Percentiles rank a stretch among this genome's conserved stretches.
Evolutionary conservation across 768 basidiomycete genomes (phyloP).

Genomic region (Russula brevipes): DNA sequence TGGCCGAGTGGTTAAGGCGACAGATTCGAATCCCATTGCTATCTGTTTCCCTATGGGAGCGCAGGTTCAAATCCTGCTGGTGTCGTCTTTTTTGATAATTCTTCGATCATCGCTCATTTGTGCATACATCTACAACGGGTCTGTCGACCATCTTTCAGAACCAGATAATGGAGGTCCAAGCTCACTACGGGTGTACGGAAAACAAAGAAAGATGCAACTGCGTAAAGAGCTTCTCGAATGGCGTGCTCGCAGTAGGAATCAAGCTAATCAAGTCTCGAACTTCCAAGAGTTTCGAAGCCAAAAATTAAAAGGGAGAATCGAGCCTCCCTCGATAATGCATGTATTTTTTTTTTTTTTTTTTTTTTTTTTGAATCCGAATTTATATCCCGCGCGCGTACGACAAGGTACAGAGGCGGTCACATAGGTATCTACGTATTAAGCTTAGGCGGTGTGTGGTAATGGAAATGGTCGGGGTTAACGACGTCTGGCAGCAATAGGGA

Average conservation of each 20-base stretch:
- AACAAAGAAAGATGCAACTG: constrained; percentile 87
- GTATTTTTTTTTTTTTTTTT: too few relatives aligned
- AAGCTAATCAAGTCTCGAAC: constrained; percentile 79
- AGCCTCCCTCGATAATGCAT: constrained; percentile 84
- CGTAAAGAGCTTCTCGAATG: constrained; percentile 71
- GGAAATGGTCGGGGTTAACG: too few relatives aligned
- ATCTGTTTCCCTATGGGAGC: constrained; percentile 33
- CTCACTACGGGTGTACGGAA: constrained; percentile 86
- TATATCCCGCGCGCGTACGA: too few relatives aligned
- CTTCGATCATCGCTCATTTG: too few relatives aligned
- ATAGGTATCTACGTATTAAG: too few relatives aligned
- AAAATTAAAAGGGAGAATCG: constrained; percentile 89
- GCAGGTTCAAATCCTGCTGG: constrained; percentile 68
- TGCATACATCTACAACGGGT: too few relatives aligned
- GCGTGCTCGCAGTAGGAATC: constrained; percentile 76
- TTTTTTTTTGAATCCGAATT: too few relatives aligned
- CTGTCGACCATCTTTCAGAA: constrained; percentile 64
- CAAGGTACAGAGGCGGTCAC: too few relatives aligned
- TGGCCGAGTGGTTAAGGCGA: constrained; percentile 25
- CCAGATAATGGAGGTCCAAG: neutral
- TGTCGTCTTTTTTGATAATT: constrained; percentile 36
- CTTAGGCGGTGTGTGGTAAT: too few relatives aligned
- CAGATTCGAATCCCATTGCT: constrained; percentile 18
- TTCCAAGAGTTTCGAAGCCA: constrained; percentile 87
- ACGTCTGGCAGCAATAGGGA: too few relatives aligned